Conservation (phyloP, 2,329 filamentous ascomycete genomes). For the Colletotrichum chlorophyti region DNA sequence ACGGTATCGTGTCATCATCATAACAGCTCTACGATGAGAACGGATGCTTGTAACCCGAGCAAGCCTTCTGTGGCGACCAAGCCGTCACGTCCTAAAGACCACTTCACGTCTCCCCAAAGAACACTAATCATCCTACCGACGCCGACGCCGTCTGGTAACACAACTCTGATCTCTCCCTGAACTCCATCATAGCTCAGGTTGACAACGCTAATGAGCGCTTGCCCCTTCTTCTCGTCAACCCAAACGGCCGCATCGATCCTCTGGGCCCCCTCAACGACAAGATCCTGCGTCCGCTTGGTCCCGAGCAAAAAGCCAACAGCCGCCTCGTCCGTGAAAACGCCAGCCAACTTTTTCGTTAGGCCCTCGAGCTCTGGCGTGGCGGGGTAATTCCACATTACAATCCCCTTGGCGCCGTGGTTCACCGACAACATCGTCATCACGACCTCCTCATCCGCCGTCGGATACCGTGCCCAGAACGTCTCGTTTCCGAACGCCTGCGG, state of each 20-base stretch:
- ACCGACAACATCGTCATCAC: conserved; percentile 53
- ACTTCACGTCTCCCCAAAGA: conserved; percentile 14
- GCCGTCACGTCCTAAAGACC: background rate
- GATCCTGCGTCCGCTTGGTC: conserved; percentile 5
- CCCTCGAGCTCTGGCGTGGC: conserved; percentile 42
- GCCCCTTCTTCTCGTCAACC: background rate
- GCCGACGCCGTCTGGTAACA: background rate
- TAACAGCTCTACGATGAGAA: background rate
- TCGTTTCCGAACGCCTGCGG: conserved; percentile 57
- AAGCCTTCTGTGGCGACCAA: conserved; percentile 14
- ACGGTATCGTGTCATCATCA: background rate
- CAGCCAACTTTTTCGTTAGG: conserved; percentile 47
- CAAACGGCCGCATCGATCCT: conserved; percentile 18
- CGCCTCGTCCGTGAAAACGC: conserved; percentile 42
- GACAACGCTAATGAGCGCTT: conserved; percentile 14
- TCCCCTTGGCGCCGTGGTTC: conserved; percentile 51
- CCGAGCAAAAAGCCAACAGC: conserved; percentile 43
- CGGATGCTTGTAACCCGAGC: conserved; percentile 1
- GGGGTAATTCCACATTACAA: conserved; percentile 55
- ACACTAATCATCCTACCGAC: background rate
- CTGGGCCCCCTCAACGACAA: conserved; percentile 12
- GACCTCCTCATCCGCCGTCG: conserved; percentile 48
- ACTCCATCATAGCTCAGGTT: conserved; percentile 1
- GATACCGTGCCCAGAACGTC: conserved; percentile 54
- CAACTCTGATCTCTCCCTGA: conserved; percentile 2